Conservation (phyloP, 2,329 filamentous ascomycete species). For the Ceratocystis destructans region DNA sequence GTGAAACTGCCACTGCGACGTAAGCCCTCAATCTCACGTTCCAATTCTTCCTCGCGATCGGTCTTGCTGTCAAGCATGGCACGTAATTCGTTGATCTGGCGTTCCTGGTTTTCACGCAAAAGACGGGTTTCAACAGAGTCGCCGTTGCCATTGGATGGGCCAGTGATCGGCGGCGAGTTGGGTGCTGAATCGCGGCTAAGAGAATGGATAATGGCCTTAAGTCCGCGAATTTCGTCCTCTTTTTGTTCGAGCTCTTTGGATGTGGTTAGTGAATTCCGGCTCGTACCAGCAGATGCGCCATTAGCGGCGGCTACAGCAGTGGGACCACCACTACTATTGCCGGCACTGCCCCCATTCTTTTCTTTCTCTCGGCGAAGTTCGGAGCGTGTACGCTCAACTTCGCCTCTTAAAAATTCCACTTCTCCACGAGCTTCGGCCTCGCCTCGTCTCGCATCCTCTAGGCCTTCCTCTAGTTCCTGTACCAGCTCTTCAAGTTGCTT, state of each 20-base stretch:
- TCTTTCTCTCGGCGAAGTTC: constrained; percentile 82
- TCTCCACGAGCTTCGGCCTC: constrained; percentile 93
- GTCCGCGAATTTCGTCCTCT: constrained; percentile 89
- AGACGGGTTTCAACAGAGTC: constrained; percentile 43
- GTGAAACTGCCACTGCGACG: constrained; percentile 32
- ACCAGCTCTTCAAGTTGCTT: constrained; percentile 94
- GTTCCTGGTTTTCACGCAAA: constrained; percentile 57
- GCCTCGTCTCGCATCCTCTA: constrained; percentile 85
- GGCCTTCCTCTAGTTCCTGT: constrained; percentile 87
- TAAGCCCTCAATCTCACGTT: constrained; percentile 63
- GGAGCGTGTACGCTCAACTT: constrained; percentile 80
- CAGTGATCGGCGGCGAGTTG: constrained; percentile 27
- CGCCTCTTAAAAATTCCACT: constrained; percentile 86
- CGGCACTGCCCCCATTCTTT: constrained; percentile 44
- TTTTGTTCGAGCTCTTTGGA: constrained; percentile 79
- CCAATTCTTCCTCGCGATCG: constrained; percentile 64
- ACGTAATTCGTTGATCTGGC: constrained; percentile 67
- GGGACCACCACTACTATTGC: constrained; percentile 35
- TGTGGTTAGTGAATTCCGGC: neutral
- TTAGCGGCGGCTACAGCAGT: neutral
- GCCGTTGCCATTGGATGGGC: constrained; percentile 34
- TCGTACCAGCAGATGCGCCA: constrained; percentile 10
- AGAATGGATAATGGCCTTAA: constrained; percentile 96
- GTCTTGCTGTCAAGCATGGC: constrained; percentile 56
- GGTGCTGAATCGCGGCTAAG: constrained; percentile 57